Base-by-base conservation (phyloP, 306 rosid species). In the Prunus armeniaca region DNA sequence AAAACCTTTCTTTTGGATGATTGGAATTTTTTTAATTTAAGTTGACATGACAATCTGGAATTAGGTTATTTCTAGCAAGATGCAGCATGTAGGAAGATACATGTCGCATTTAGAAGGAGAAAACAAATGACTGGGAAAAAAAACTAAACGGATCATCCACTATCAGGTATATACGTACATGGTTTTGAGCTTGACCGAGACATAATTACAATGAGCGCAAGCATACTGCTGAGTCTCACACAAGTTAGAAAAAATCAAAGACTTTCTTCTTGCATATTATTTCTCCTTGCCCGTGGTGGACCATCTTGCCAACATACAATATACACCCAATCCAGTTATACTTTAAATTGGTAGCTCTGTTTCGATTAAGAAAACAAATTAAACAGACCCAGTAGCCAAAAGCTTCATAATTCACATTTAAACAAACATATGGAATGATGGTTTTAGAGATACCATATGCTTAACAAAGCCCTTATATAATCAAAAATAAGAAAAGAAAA, bases 311-410 rank as follows among this genome's bases (percentile, higher is more conserved):
- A 25, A 41, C 24, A 52, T 46, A 34, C 67, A 32, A 2, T 12
- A 49, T 30, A 74, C 73, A 56, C 14, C 2, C 62, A 19, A 24
- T 60, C n/a, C 18, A 25, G 43, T 38, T 38, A 38, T 38, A 38
- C 11, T 6, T 49, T 4, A 32, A 45, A 50, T 0, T 24, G 18
- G 30, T 71, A 18, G 61, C 41, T 72, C 15, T 64, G 45, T 58
- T 15, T 25, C n/a, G 13, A 71, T 12, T 51, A 38, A 22, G 18
- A 65, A 55, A 41, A 52, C 61, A 30, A 45, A 45, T 34, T 25
- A 14, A 32, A 69, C 60, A 55, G 12, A 74, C 74, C 80, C 77
- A 78, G 24, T 28, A 63, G 51, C 74, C 34, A 25, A 78, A 78
- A 82, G 41, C 34, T 57, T 49, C 69, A 65, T 15, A 49, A 32